Base-by-base conservation (phyloP, 805 yeast genomes). In the Myxozyma vanderwaltii region DNA sequence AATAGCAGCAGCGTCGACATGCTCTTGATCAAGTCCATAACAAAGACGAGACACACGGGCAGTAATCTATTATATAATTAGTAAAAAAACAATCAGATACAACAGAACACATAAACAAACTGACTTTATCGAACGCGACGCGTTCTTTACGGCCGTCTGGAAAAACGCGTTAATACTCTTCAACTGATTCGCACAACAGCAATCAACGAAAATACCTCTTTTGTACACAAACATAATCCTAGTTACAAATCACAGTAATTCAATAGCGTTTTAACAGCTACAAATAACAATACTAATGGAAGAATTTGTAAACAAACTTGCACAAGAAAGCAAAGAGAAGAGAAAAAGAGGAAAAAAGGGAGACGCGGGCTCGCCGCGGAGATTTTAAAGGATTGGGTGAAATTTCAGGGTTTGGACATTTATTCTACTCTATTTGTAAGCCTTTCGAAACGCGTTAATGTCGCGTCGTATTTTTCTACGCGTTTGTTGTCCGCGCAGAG, bases 1-100 rank as follows among this genome's bases (percentile, higher is more conserved):
- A 75, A 94, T 91, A 66, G 94, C 89, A 56, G 89, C 96, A 38
- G 98, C 91, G 72, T 94, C 98, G 61, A 94, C 91, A 74, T 91
- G 97, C 49, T 81, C 82, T 40, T 96, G 81, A 73, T 92, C 97
- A 68, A 94, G 82, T 52, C 97, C 97, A 72, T 94, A 92, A 69
- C 98, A 91, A 63, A 94, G 83, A 71, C 97, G 88, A 66, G 92
- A 88, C 63, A 94, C 88, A 72, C 95, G 83, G 51, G 98, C 96
- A 55, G 98, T 92, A 81, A 94, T 92, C 76, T 92, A 26, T 5
- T 21, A 2, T 5, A 4, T 21, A 19, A 4, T 21, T n/a, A 27
- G 36, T 10, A 10, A 8, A 3, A n/a, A 17, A 29, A 1, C 12
- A 17, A 4, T 35, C 19, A 13, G 3, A 19, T n/a, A n/a, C 38